Evolutionary conservation across 768 basidiomycete genomes (phyloP), one percentile per base, ranked within the genome.

Genomic region (Astraeus odoratus): DNA sequence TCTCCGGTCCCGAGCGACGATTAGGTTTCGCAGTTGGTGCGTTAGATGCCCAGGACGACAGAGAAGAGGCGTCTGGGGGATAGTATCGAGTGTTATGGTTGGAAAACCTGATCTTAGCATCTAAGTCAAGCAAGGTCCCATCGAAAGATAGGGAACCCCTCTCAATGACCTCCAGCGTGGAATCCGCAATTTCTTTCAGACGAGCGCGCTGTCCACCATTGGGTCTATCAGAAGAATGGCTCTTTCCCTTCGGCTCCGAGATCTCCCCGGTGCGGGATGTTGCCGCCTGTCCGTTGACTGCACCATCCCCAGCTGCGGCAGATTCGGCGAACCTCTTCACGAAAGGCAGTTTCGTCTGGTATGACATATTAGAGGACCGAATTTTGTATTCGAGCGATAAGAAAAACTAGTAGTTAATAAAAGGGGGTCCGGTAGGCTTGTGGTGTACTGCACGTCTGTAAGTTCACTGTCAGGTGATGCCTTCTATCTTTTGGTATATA

Each of bases 11-110:
- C 16, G 56, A 39, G 19, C 46, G 30, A 36, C 50, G 41, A 18
- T 26, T 42, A 6, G 40, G 23, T 24, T 10, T 42, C 6, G 46
- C 47, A 20, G 47, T 39, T 19, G 55, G 52, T 2, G 43, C 35
- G 2, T 56, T 44, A 30, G 49, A 45, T 13, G 57, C 33, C 82
- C 82, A 84, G 25, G 62, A 51, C 4, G 74, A 71, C 0, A 80
- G 63, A 2, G 66, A 41, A 2, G 69, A 70, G 27, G 78, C 71
- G 23, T 59, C 45, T 2, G 77, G 73, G 0, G 71, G 57, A 50
- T 77, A 83, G 56, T 74, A 83, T 22, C 62, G 61, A 1, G 82
- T 83, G 42, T 71, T 63, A 39, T 64, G 66, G 25, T 58, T 60
- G 16, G 68, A 67, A 39, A 61, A 57, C 39, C 56, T 53, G 39